phyloP scores from a whole-genome alignment of 768 basidiomycete genomes.

The Crassisporium funariophilum region DNA sequence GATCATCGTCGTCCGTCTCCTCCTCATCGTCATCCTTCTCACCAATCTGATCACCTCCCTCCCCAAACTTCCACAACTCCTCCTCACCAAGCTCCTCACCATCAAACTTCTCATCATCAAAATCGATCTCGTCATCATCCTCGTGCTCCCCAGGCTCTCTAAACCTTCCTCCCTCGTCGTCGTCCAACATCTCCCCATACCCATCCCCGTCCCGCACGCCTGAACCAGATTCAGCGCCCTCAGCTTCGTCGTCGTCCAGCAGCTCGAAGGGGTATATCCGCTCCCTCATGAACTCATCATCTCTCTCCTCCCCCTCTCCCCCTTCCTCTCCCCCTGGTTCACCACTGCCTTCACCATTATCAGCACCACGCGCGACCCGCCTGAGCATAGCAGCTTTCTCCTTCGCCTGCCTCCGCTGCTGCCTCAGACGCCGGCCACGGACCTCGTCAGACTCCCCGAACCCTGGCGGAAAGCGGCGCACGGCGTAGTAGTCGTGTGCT shows the following conservation, averaged over 20 bases:
- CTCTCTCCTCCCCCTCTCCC: background rate
- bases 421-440: background rate
- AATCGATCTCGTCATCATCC: no score
- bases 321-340: background rate
- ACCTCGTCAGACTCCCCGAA: constrained; percentile 1
- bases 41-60: constrained; percentile 16
- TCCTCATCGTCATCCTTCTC: constrained; percentile 19
- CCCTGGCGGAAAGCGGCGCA: constrained; percentile 19
- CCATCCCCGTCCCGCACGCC: background rate
- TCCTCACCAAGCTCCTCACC: constrained; percentile 22
- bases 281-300: constrained; percentile 9
- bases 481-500: constrained; percentile 26
- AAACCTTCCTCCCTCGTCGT: constrained; percentile 15
- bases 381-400: background rate
- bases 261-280: constrained; percentile 4
- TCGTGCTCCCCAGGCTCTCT: constrained; percentile 8
- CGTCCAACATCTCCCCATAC: constrained; percentile 17
- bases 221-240: background rate
- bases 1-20: constrained; percentile 7
- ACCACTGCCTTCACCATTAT: background rate
- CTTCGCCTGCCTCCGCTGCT: background rate
- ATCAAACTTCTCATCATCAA: constrained; percentile 15
- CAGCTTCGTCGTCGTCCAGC: constrained; percentile 6
- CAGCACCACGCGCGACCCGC: background rate
- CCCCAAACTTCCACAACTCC: constrained; percentile 14